Base-by-base conservation (phyloP, 140 eudicot species). In the Senecio squalidus region DNA sequence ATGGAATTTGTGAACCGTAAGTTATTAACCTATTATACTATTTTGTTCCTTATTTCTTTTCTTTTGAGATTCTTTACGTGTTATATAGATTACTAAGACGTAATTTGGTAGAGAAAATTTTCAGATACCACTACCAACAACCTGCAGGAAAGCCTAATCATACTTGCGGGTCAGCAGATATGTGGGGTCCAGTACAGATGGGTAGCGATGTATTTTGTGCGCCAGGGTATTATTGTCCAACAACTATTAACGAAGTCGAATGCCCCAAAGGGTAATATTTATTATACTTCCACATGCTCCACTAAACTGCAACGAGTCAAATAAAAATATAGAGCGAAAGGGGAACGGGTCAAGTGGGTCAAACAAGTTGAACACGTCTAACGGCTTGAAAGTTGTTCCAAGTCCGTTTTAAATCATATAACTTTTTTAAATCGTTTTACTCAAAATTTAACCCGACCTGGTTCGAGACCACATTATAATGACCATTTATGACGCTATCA, bases 1-100 rank as follows among this genome's bases (percentile, higher is more conserved):
- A 83, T 47, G 96, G 96, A 17, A 29, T 58, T 27, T 88, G 96
- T 72, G 91, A 81, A 31, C 96, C 95, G 95, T 88, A 82, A 88
- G 96, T 84, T 73, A 64, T 54, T 52, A 48, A 66, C 62, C 58
- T 53, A 34, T 54, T 52, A 48, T 69, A 63, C 58, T 53, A 34
- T 48, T 51, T 72, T 48, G 27, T 24, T 50, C 20, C 6, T 22
- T n/a, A 21, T 53, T 46, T 51, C 0, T 60, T 26, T 23, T 38
- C 49, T 30, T 13, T 44, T 1, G 1, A 22, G 40, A 41, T 26
- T 47, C 24, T 58, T 40, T 55, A 22, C 27, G 52, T 41, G 28
- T 72, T 77, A 46, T 75, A 52, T 66, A 71, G 51, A 59, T 58
- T 43, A 60, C 71, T 76, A 68, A 67, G 74, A 78, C 50, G 49